These are phyloP conservation scores for Pleurotus tuoliensis DNA, from an alignment of 768 basidiomycete species.

Conservation along the genomic window DNA sequence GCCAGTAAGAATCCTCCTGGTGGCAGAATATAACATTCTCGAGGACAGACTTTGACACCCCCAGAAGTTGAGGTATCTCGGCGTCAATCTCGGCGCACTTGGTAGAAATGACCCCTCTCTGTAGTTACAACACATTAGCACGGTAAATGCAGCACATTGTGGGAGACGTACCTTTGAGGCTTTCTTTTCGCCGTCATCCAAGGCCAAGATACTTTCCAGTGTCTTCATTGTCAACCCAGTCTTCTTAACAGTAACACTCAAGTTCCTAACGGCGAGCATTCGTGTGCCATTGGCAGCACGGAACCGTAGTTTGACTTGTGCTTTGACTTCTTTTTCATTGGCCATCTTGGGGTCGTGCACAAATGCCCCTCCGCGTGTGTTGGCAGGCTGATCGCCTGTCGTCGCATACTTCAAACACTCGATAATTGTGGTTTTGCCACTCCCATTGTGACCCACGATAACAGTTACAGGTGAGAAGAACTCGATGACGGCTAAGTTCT, in stretches of 20 bases:
- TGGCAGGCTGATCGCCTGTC: constrained; percentile 96
- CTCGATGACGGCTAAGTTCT: constrained; percentile 88
- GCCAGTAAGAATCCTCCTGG: constrained; percentile 99
- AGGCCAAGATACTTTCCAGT: constrained; percentile 81
- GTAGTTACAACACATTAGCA: neutral
- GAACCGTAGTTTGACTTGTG: constrained; percentile 95
- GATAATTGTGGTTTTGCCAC: constrained; percentile 98
- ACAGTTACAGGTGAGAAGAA: constrained; percentile 98
- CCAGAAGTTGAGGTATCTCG: constrained; percentile 90
- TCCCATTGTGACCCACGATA: constrained; percentile 98
- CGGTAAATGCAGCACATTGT: too few species aligned
- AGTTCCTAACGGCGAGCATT: constrained; percentile 87
- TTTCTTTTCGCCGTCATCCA: constrained; percentile 65
- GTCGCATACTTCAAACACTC: constrained; percentile 99
- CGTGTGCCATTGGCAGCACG: constrained; percentile 82
- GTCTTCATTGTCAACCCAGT: constrained; percentile 96
- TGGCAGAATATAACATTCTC: constrained; percentile 99
- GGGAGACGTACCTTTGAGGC: constrained; percentile 65
- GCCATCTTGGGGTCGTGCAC: constrained; percentile 99
- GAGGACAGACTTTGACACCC: constrained; percentile 96
- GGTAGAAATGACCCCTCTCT: constrained; percentile 91
- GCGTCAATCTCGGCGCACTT: constrained; percentile 96
- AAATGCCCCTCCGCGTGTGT: constrained; percentile 97
- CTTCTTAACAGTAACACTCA: constrained; percentile 94
- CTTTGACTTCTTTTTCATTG: constrained; percentile 98